Evolutionary conservation across 1,139 yeast genomes (phyloP).

Genomic region (Saccharomyces hybrid): DNA sequence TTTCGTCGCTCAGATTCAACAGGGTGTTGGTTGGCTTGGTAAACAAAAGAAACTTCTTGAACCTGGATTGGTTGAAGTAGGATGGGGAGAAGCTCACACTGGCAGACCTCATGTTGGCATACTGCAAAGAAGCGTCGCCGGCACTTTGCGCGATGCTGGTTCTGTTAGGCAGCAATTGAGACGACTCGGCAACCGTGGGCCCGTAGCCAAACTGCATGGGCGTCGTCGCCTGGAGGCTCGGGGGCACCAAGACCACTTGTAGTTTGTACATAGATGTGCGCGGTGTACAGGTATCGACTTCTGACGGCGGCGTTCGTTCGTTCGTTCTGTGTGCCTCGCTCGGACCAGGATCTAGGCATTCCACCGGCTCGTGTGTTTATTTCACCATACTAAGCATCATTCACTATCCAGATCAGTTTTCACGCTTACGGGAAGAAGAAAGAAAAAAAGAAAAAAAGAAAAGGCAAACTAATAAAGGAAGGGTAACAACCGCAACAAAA

Average conservation of each 20-base stretch:
- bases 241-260: slow-evolving; percentile 26
- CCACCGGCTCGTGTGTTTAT: background rate
- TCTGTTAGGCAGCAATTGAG: slow-evolving; percentile 7
- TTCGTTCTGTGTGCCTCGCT: background rate
- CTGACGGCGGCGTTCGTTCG: no score
- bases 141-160: slow-evolving; percentile 1
- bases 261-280: slow-evolving; percentile 20
- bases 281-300: background rate
- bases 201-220: slow-evolving; percentile 2
- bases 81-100: background rate
- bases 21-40: slow-evolving; percentile 43
- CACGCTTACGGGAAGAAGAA: background rate
- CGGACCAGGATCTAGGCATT: background rate
- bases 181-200: slow-evolving; percentile 5
- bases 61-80: slow-evolving; percentile 13
- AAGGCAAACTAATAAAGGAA: background rate
- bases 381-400: slow-evolving; percentile 1
- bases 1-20: slow-evolving; percentile 43
- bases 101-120: background rate
- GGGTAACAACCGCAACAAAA: background rate
- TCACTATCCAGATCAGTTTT: background rate
- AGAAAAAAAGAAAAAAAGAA: background rate
- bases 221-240: slow-evolving; percentile 12
- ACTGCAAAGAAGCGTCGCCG: slow-evolving; percentile 2
- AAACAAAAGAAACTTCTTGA: slow-evolving; percentile 54